Conservation (phyloP, 768 basidiomycete genomes). For the Suillus hirtellus region DNA sequence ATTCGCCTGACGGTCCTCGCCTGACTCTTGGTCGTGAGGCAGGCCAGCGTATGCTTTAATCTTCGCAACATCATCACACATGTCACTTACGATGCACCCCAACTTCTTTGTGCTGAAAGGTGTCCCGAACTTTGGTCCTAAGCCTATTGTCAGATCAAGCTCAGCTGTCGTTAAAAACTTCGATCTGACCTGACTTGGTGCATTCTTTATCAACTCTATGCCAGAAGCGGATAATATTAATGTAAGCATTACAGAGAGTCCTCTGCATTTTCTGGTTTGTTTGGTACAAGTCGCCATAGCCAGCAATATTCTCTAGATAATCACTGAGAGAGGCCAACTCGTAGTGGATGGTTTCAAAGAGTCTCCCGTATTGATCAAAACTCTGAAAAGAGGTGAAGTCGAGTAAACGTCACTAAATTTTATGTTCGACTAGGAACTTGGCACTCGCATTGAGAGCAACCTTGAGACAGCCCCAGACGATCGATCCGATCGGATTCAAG, state of each 20-base stretch:
- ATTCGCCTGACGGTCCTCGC: not conserved
- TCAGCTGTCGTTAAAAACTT: too few relatives aligned
- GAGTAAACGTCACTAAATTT: constrained; percentile 13
- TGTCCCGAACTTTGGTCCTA: not conserved
- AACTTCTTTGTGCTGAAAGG: constrained; percentile 2
- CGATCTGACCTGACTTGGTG: constrained; percentile 2
- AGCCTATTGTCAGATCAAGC: not conserved
- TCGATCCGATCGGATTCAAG: not conserved
- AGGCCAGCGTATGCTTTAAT: not conserved
- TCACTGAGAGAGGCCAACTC: constrained; percentile 16
- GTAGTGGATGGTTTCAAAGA: constrained; percentile 24
- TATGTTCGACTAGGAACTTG: not conserved
- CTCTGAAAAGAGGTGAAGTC: constrained; percentile 15
- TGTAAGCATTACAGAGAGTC: constrained; percentile 19
- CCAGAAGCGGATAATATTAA: constrained; percentile 28
- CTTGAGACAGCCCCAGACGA: not conserved
- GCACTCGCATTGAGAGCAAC: not conserved
- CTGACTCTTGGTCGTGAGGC: not conserved
- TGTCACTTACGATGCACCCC: not conserved
- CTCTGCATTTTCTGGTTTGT: constrained; percentile 17
- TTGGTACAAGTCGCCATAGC: constrained; percentile 20
- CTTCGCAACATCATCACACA: not conserved
- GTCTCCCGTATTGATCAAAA: not conserved
- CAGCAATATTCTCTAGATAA: constrained; percentile 18
- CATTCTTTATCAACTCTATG: constrained; percentile 25